Percentiles rank a stretch among this genome's conserved stretches.
Conservation (phyloP, 1,284 basidiomycete species). For the Boletellus deceptivus region DNA sequence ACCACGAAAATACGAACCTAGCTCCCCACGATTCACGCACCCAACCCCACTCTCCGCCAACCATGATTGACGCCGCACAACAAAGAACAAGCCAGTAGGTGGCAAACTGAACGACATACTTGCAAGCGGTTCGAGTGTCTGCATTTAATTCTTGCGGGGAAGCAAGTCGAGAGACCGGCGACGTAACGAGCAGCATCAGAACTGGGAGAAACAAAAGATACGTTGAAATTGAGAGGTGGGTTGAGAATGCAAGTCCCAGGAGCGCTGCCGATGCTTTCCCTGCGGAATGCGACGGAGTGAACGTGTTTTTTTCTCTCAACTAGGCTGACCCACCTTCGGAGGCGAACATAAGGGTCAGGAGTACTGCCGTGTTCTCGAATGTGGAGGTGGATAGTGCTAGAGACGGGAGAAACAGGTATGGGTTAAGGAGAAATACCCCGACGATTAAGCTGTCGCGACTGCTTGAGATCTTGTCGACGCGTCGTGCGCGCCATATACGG, state of each 20-base stretch:
- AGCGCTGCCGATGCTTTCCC: slow-evolving; percentile 57
- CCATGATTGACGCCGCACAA: slow-evolving; percentile 35
- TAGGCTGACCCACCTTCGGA: slow-evolving; percentile 50
- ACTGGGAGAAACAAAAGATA: slow-evolving; percentile 68
- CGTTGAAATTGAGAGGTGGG: slow-evolving; percentile 73
- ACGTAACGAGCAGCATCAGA: slow-evolving; percentile 59
- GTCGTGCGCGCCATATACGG: slow-evolving; percentile 63
- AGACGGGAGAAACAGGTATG: slow-evolving; percentile 79
- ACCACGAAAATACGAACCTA: slow-evolving; percentile 52
- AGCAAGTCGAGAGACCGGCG: slow-evolving; percentile 62
- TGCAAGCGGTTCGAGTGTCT: slow-evolving; percentile 37
- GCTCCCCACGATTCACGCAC: slow-evolving; percentile 79
- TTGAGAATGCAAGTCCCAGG: slow-evolving; percentile 63
- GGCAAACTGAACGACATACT: slow-evolving; percentile 46
- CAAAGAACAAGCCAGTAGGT: slow-evolving; percentile 49
- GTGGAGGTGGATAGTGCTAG: slow-evolving; percentile 79
- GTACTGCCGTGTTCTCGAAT: slow-evolving; percentile 71
- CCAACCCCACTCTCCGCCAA: slow-evolving; percentile 64
- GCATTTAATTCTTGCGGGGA: slow-evolving; percentile 49
- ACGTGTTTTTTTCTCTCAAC: background rate
- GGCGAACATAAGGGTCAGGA: slow-evolving; percentile 73
- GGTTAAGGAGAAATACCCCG: slow-evolving; percentile 79
- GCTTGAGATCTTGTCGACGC: slow-evolving; percentile 36
- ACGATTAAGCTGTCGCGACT: slow-evolving; percentile 58
- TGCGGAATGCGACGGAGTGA: slow-evolving; percentile 27